Evolutionary conservation across 2,329 filamentous ascomycete species (phyloP).

Genomic region (Moelleriella libera): DNA sequence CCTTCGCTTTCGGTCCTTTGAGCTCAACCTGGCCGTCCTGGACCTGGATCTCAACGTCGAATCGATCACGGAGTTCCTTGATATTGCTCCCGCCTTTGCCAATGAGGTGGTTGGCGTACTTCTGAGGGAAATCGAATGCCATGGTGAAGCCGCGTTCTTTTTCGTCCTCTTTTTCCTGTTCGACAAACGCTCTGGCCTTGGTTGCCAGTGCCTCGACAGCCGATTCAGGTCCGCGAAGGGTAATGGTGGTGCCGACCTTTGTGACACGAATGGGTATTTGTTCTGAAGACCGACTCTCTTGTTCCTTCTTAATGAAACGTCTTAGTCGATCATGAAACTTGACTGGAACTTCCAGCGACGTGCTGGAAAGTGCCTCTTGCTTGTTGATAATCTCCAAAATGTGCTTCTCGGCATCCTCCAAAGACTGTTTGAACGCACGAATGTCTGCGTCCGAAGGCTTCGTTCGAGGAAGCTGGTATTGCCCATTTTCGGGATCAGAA

Average conservation of each 20-base stretch:
- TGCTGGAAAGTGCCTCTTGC: constrained; percentile 39
- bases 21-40: constrained; percentile 90
- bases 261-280: constrained; percentile 47
- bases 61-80: constrained; percentile 49
- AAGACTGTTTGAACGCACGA: constrained; percentile 36
- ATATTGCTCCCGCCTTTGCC: constrained; percentile 56
- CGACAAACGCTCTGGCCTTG: constrained; percentile 67
- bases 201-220: constrained; percentile 56
- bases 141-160: constrained; percentile 81
- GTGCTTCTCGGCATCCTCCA: constrained; percentile 41
- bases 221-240: constrained; percentile 62
- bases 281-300: constrained; percentile 39
- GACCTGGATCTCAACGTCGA: constrained; percentile 69
- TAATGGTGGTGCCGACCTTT: constrained; percentile 46
- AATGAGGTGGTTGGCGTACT: constrained; percentile 76
- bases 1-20: constrained; percentile 91
- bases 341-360: constrained; percentile 40
- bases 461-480: constrained; percentile 40
- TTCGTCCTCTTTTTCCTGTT: constrained; percentile 82
- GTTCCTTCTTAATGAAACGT: constrained; percentile 51
- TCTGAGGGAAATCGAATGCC: constrained; percentile 86
- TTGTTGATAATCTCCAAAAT: constrained; percentile 42
- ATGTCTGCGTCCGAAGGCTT: constrained; percentile 37
- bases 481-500: constrained; percentile 27
- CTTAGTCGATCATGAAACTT: constrained; percentile 52